A percentile compares a stretch with the other conserved stretches of the same genome.
Conservation (phyloP, 139 green algal species). For the Pycnococcus provasolii region DNA sequence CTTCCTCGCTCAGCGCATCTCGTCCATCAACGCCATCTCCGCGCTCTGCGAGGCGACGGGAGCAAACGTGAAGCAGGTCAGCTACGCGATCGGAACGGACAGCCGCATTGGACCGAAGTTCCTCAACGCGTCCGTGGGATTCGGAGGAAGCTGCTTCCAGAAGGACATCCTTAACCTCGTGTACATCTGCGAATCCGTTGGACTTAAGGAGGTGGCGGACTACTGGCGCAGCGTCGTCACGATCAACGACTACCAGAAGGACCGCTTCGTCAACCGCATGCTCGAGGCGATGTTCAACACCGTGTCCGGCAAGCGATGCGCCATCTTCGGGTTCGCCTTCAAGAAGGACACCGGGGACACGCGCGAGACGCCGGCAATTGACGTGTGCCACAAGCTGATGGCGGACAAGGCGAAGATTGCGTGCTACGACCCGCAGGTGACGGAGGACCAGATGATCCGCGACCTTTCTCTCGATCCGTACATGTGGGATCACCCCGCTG, state of each 20-base stretch:
- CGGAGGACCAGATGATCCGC: slow-evolving; percentile 59
- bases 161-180: slow-evolving; percentile 97
- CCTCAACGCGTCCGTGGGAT: slow-evolving; percentile 90
- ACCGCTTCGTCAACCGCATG: slow-evolving; percentile 84
- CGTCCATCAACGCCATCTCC: slow-evolving; percentile 96
- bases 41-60: slow-evolving; percentile 93
- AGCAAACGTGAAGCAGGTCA: slow-evolving; percentile 68
- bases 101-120: slow-evolving; percentile 93
- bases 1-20: slow-evolving; percentile 87
- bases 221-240: slow-evolving; percentile 78
- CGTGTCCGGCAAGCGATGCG: slow-evolving; percentile 86
- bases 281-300: slow-evolving; percentile 99
- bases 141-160: slow-evolving; percentile 98
- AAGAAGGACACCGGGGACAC: slow-evolving; percentile 92
- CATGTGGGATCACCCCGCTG: slow-evolving; percentile 78
- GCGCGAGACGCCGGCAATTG: slow-evolving; percentile 94
- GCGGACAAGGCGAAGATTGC: slow-evolving; percentile 47
- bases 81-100: slow-evolving; percentile 58
- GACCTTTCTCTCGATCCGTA: slow-evolving; percentile 78
- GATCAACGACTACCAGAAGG: slow-evolving; percentile 99
- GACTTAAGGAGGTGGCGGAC: slow-evolving; percentile 81
- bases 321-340: slow-evolving; percentile 97
- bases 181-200: slow-evolving; percentile 82
- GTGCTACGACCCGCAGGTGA: slow-evolving; percentile 75
- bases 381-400: slow-evolving; percentile 83